Base-by-base conservation (phyloP, 2,329 filamentous ascomycete genomes). In the Bipolaris cookei region DNA sequence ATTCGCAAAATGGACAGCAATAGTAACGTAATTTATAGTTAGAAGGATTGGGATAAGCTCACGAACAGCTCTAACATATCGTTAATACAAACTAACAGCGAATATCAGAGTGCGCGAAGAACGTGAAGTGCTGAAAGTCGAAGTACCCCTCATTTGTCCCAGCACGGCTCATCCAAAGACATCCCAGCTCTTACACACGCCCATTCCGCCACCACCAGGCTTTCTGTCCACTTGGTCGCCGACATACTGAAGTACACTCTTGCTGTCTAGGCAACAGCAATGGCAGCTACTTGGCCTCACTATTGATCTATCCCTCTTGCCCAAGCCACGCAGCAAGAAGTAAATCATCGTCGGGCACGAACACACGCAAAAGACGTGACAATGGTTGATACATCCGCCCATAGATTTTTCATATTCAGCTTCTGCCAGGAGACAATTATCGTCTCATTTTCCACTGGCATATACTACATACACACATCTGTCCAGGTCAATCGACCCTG, bases 71-170 rank as follows among this genome's bases (percentile, higher is more conserved):
- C 7, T 50, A 50, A 37, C 16, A 41, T 16, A 50, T 21, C 21
- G 6, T 3, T 42, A 42, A 20, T 23, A 50, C 16, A 34, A n/a
- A 10, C 5, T 42, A 21, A 10, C n/a, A 32, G 25, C 14, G 6
- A n/a, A 21, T 50, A 3, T 34, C 28, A 35, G 3, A 16, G 48
- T 43, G 48, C 20, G 25, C 48, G 38, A 2, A 43, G 48, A 51
- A 51, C 42, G 38, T 28, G 38, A 51, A 23, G 10, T 51, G 16
- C 30, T 51, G 13, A 34, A 43, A 51, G 48, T 51, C 38, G 23
- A 51, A 51, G 47, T 50, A 50, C 47, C 47, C 47, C 35, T 32
- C 7, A 50, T 50, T 41, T 50, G 47, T 50, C 47, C 48, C 38
- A 51, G 38, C 38, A 51, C 18, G 38, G 39, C 4, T 7, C 23